phyloP scores from a whole-genome alignment of 164 flowering plant genomes.

The Macadamia tetraphylla region DNA sequence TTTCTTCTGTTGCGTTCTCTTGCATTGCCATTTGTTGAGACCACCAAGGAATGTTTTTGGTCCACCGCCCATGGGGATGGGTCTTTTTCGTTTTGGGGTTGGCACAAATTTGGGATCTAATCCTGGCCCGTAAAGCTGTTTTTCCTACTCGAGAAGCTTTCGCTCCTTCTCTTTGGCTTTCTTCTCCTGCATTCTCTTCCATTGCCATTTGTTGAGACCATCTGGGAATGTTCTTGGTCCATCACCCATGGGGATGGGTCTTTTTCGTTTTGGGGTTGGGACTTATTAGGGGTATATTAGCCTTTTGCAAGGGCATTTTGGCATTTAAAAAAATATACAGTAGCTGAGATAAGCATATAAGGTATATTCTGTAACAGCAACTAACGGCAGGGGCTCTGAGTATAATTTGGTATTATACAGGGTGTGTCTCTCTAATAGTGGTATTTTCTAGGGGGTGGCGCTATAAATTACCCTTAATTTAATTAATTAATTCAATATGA shows the following conservation, averaged over 20 bases:
- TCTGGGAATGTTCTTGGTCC: conserved; percentile 96
- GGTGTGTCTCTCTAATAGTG: too few relatives aligned
- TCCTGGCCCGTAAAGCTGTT: conserved; percentile 79
- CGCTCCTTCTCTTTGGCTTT: conserved; percentile 81
- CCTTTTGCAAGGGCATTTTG: too few relatives aligned
- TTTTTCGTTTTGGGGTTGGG: conserved; percentile 45
- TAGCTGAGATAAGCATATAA: too few relatives aligned
- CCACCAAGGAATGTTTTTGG: conserved; percentile 96
- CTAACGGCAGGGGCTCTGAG: too few relatives aligned
- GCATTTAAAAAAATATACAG: too few relatives aligned
- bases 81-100: too few relatives aligned
- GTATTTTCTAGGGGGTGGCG: too few relatives aligned
- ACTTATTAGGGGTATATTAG: conserved; percentile 72
- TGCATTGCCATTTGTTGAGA: conserved; percentile 98
- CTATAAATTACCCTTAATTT: too few relatives aligned
- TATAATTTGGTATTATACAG: too few relatives aligned
- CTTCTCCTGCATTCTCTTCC: conserved; percentile 96
- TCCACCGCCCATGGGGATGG: conserved; percentile 97
- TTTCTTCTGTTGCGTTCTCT: conserved; percentile 89
- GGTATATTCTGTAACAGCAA: too few relatives aligned
- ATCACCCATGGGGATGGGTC: conserved; percentile 97
- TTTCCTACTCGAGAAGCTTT: conserved; percentile 75
- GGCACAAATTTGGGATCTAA: conserved; percentile 73
- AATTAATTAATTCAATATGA: too few relatives aligned
- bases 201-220: conserved; percentile 96